These are phyloP conservation scores for Picea engelmannii DNA, from an alignment of 83 land plant species.

Conservation along the genomic window DNA sequence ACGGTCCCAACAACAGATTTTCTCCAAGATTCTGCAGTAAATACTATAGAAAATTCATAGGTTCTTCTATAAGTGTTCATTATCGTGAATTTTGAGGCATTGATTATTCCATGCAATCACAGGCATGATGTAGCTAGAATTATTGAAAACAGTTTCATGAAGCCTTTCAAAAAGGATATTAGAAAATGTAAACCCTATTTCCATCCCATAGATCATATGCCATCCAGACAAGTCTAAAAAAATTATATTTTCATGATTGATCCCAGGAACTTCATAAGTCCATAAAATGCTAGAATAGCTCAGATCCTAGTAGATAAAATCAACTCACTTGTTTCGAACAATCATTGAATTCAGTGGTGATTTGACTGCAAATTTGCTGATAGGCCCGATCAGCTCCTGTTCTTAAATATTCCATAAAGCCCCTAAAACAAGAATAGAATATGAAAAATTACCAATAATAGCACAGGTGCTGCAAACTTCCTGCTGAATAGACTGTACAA, in stretches of 20 bases:
- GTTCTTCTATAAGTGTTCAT: too few relatives aligned
- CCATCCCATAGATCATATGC: too few relatives aligned
- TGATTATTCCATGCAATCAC: too few relatives aligned
- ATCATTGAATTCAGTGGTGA: constrained; percentile 79
- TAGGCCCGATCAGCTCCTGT: constrained; percentile 65
- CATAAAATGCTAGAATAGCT: neutral
- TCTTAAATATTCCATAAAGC: constrained; percentile 67
- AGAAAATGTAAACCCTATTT: too few relatives aligned
- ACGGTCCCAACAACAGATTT: too few relatives aligned
- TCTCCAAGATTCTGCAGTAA: too few relatives aligned
- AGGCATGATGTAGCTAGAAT: too few relatives aligned
- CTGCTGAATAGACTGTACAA: neutral
- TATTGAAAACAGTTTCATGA: too few relatives aligned
- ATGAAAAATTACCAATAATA: neutral
- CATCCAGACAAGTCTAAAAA: neutral
- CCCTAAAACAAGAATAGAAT: constrained; percentile 36
- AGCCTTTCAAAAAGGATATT: too few relatives aligned
- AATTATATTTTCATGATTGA: neutral
- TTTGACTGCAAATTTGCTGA: constrained; percentile 73
- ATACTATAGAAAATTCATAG: too few relatives aligned
- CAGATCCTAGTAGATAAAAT: neutral
- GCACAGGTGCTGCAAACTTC: neutral
- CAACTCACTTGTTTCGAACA: constrained; percentile 78
- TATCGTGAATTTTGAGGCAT: too few relatives aligned
- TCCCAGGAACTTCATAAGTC: too few relatives aligned